A percentile compares a stretch with the other conserved stretches of the same genome.
These are phyloP conservation scores for Mollisiaceae sp. DNA, from an alignment of 2,329 filamentous ascomycete genomes.

Conservation along the genomic window DNA sequence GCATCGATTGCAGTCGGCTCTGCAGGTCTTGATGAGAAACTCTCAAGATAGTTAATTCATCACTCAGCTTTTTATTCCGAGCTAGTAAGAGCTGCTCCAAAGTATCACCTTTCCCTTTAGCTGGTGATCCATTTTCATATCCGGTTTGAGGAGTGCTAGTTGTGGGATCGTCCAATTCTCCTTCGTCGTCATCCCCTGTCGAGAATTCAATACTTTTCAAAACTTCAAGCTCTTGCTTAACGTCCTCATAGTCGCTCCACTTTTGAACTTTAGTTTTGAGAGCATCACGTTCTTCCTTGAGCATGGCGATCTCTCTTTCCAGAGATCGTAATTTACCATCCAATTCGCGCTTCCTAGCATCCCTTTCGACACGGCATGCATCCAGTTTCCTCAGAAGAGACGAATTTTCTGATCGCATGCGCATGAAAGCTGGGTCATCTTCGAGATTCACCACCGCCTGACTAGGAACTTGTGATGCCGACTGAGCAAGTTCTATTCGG, in stretches of 20 bases:
- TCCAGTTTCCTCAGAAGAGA: conserved; percentile 90
- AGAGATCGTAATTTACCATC: conserved; percentile 78
- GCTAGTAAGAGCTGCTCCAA: conserved; percentile 90
- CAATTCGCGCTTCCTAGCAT: conserved; percentile 76
- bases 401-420: conserved; percentile 90
- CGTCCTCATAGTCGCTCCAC: conserved; percentile 93
- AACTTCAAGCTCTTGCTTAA: conserved; percentile 95
- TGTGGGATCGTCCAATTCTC: conserved; percentile 47
- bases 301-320: conserved; percentile 75
- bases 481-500: conserved; percentile 86
- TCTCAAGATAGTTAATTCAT: conserved; percentile 89
- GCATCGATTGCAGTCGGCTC: conserved; percentile 75
- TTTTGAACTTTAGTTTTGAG: conserved; percentile 83
- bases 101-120: conserved; percentile 73
- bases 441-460: conserved; percentile 70
- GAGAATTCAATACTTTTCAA: conserved; percentile 98
- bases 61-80: conserved; percentile 94
- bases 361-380: conserved; percentile 80
- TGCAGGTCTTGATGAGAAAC: conserved; percentile 95
- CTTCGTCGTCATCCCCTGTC: conserved; percentile 81
- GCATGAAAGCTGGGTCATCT: conserved; percentile 87
- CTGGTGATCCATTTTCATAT: conserved; percentile 53
- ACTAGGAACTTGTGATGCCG: conserved; percentile 73
- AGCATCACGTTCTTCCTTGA: conserved; percentile 81
- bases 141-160: conserved; percentile 30